Percentiles rank a stretch among this genome's conserved stretches.
These are phyloP conservation scores for Ceratocystis papillata DNA, from an alignment of 2,329 filamentous ascomycete genomes.

Conservation along the genomic window DNA sequence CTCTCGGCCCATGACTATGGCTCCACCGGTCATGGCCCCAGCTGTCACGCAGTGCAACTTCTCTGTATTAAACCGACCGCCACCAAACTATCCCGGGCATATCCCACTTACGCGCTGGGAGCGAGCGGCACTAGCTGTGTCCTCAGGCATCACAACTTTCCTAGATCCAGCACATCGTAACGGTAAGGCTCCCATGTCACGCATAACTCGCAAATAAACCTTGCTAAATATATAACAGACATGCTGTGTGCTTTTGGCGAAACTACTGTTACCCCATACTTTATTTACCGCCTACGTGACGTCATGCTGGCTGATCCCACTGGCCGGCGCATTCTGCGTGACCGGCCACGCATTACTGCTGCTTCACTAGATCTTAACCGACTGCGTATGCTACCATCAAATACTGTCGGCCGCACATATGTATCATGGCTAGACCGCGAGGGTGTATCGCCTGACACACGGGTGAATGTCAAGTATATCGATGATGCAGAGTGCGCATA, in stretches of 20 bases:
- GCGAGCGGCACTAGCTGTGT: slow-evolving; percentile 57
- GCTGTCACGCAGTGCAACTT: slow-evolving; percentile 37
- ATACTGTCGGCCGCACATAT: slow-evolving; percentile 72
- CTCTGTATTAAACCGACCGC: slow-evolving; percentile 74
- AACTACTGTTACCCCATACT: slow-evolving; percentile 87
- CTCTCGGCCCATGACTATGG: background rate
- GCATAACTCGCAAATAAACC: too few species aligned
- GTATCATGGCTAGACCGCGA: slow-evolving; percentile 87
- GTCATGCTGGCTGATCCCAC: slow-evolving; percentile 79
- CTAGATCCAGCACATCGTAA: slow-evolving; percentile 64
- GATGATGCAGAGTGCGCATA: slow-evolving; percentile 94
- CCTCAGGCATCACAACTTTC: slow-evolving; percentile 52
- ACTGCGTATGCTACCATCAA: slow-evolving; percentile 60
- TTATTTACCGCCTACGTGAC: slow-evolving; percentile 81
- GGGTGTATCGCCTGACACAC: slow-evolving; percentile 83
- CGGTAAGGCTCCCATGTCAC: slow-evolving; percentile 39
- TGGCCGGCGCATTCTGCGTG: slow-evolving; percentile 80
- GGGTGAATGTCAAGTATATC: slow-evolving; percentile 72
- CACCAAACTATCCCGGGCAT: slow-evolving; percentile 83
- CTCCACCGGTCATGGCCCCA: background rate
- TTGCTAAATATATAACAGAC: slow-evolving; percentile 42
- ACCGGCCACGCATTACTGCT: slow-evolving; percentile 79
- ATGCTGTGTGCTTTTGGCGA: slow-evolving; percentile 92
- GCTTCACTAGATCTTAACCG: slow-evolving; percentile 53
- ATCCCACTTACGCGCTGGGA: slow-evolving; percentile 74